A percentile compares a stretch with the other conserved stretches of the same genome.
Conservation (phyloP, 169 alveolate genomes). For the Eimeria falciformis region DNA sequence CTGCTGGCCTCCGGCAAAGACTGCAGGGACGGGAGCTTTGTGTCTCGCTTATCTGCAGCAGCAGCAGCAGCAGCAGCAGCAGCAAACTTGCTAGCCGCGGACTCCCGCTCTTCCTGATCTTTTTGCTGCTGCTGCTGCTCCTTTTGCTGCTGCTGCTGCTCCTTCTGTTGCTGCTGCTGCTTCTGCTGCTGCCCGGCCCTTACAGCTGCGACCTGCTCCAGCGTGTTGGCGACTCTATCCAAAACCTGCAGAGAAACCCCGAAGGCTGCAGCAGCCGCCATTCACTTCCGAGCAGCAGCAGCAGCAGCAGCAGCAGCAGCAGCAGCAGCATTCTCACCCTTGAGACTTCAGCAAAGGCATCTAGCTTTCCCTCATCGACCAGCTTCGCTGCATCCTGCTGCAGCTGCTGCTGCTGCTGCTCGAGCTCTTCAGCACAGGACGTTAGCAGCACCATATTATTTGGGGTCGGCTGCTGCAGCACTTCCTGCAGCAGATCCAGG, state of each 20-base stretch:
- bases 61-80: constrained; percentile 12
- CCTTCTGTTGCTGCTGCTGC: constrained; percentile 16
- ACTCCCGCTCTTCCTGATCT: no score
- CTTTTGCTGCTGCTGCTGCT: constrained; percentile 16
- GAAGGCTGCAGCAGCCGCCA: not conserved
- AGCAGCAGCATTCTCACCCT: constrained; percentile 7
- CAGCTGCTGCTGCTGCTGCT: constrained; percentile 34
- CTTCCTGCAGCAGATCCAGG: constrained; percentile 49
- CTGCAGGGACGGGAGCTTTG: not conserved
- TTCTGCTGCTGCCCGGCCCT: constrained; percentile 12
- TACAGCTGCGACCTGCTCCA: not conserved
- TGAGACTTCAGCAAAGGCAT: constrained; percentile 21
- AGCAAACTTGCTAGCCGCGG: not conserved
- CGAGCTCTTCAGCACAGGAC: not conserved
- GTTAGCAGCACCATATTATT: not conserved
- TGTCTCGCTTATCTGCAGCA: no score
- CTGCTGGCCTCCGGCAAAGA: not conserved
- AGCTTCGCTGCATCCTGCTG: constrained; percentile 35
- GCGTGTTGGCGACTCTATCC: constrained; percentile 9
- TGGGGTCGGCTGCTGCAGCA: constrained; percentile 52
- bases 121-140: constrained; percentile 12
- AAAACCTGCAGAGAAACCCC: constrained; percentile 16
- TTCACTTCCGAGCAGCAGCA: not conserved
- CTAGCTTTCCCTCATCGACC: constrained; percentile 28
- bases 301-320: constrained; percentile 32